Evolutionary conservation across 305 asterid species (phyloP), one percentile per base, ranked within the genome.

Genomic region (Plantago coronopus): DNA sequence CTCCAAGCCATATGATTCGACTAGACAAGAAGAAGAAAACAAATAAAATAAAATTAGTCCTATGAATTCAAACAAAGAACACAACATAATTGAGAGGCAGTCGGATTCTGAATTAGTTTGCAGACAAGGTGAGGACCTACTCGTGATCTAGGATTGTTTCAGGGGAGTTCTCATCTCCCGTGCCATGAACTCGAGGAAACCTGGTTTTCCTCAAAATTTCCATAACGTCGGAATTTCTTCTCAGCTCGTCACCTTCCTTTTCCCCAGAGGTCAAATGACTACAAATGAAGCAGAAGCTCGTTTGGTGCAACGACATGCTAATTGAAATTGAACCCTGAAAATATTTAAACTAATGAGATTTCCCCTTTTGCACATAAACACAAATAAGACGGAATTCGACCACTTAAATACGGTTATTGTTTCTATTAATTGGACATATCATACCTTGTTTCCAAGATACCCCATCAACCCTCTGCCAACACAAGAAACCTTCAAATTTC

Each of bases 381-480:
- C 57, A 5, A 42, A 48, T 43, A 34, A 75, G 48, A 44, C 27
- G 51, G 34, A 65, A 31, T 4, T 50, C 20, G 13, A 38, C 44
- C 16, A 11, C 16, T 0, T 3, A 38, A 38, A 38, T 11, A 38
- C 14, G 16, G 44, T 3, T 38, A 11, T 11, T n/a, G 16, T 38
- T 38, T 16, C 44, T 16, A 38, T 38, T 37, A 7, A 37, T 37
- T 37, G 42, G 42, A 37, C 42, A 7, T 37, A 37, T 37, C 42
- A 5, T 71, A 93, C 99, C 95, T 94, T 94, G 79, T 94, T 94
- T 69, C 99, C 99, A 31, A 94, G 95, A 77, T 94, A 93, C 9
- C 97, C 99, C 99, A 93, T 93, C 77, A 93, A 73, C 59, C 97
- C 99, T 77, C 99, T 78, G 14, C 99, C 99, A 18, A 94, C 97